Evolutionary conservation across 352 stramenopile genomes (phyloP), one percentile per base, ranked within the genome.

Genomic region (Phytopythium boreale): DNA sequence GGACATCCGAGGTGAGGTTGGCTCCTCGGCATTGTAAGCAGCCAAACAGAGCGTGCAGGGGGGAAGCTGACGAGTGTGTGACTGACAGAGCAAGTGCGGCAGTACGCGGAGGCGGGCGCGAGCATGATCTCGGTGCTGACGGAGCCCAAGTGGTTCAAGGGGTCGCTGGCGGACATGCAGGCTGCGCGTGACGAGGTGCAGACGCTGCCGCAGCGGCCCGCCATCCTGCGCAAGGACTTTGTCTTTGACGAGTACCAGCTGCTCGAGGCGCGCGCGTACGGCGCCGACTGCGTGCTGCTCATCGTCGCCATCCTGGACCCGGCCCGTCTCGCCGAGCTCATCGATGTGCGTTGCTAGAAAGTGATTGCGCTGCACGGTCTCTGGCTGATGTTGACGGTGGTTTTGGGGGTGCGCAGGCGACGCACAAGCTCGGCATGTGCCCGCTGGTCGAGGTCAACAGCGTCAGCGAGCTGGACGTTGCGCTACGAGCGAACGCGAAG

Each of bases 391-490:
- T 2, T 51, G 12, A n/a, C 29, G 29, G 24, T 19, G 24, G 37
- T 57, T n/a, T 37, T 63, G 17, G 34, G 31, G 7, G 34, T 2
- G 11, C 59, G 17, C 59, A 97, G 76, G 92, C 83, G 59, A 93
- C 88, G n/a, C 79, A 89, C 50, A 85, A 81, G 26, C 84, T 98
- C 22, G 90, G 91, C 47, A 99, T 99, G 90, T 95, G 97, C 72
- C 96, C 97, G 31, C 77, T 99, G n/a, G 97, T 99, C 0, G 97
- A 99, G 80, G 96, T 99, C 27, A 97, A 98, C 77, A 97, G 89
- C 43, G 77, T 98, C 34, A 71, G 86, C 15, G 97, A 99, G 84
- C 88, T 99, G 24, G 83, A 98, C 66, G 86, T 98, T 17, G 97
- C 97, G 8, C 69, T 99, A 4, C 56, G 88, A 17, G 91, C 91